Conservation (phyloP, 2,329 filamentous ascomycete species). For the Aspergillus intermedius region DNA sequence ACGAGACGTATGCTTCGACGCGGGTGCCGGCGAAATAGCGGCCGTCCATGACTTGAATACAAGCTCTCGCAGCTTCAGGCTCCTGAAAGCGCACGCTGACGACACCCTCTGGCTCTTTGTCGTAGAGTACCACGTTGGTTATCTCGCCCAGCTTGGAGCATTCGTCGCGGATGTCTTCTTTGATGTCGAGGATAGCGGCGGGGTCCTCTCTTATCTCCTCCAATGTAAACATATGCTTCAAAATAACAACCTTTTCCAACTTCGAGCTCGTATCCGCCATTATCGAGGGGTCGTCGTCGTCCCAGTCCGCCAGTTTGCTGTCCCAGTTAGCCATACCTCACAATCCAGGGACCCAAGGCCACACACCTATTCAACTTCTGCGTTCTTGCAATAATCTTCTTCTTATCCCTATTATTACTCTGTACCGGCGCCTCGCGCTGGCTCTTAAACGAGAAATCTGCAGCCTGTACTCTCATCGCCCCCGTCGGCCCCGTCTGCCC, state of each 20-base stretch:
- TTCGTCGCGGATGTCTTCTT: constrained; percentile 87
- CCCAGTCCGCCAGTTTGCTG: constrained; percentile 90
- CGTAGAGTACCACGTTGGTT: constrained; percentile 85
- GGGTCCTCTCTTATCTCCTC: constrained; percentile 79
- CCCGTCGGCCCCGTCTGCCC: constrained; percentile 48
- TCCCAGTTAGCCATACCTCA: constrained; percentile 11
- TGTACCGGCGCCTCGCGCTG: constrained; percentile 59
- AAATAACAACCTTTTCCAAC: constrained; percentile 75
- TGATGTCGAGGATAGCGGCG: constrained; percentile 78
- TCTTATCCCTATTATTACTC: constrained; percentile 61
- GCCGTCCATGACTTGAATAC: constrained; percentile 65
- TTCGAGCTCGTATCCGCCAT: constrained; percentile 51
- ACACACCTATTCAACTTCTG: constrained; percentile 69
- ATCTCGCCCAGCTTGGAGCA: constrained; percentile 79
- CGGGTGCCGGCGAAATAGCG: constrained; percentile 68
- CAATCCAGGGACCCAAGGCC: not conserved
- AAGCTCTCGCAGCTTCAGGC: constrained; percentile 62
- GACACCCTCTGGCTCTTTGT: constrained; percentile 76
- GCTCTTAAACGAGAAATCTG: constrained; percentile 88
- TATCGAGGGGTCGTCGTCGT: constrained; percentile 69
- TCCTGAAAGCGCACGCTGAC: constrained; percentile 77
- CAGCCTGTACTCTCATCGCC: constrained; percentile 72
- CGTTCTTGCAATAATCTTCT: constrained; percentile 85
- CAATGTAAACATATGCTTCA: constrained; percentile 90
- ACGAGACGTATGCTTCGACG: constrained; percentile 65